Conservation (phyloP, 768 basidiomycete species). For the Hortiboletus flavorubellus region DNA sequence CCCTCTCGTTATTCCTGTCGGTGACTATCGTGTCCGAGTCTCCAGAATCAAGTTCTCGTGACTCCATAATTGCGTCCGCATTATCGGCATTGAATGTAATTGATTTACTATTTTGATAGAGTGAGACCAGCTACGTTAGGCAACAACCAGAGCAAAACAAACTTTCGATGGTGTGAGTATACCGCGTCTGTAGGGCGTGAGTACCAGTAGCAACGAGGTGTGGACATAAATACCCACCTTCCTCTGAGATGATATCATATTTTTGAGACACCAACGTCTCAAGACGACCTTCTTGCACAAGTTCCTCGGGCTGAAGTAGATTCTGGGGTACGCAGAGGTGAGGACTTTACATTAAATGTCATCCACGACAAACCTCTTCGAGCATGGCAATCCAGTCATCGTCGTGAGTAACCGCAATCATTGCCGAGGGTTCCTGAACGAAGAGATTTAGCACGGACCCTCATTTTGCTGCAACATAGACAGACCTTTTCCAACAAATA, state of each 20-base stretch:
- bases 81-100: not conserved
- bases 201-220: not conserved
- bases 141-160: not conserved
- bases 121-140: not conserved
- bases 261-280: not conserved
- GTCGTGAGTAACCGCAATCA: conserved; percentile 2
- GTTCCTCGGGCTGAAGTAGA: not conserved
- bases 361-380: not conserved
- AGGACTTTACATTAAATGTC: not conserved
- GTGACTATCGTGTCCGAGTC: not conserved
- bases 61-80: not conserved
- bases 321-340: not conserved
- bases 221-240: not conserved
- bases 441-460: not conserved
- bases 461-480: not conserved
- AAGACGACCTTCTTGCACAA: not conserved
- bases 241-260: not conserved
- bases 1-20: no score
- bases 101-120: not conserved
- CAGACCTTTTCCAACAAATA: conserved; percentile 1
- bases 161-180: conserved; percentile 10
- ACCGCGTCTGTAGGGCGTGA: not conserved
- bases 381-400: conserved; percentile 6
- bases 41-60: not conserved
- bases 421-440: not conserved